Base-by-base conservation (phyloP, 2,329 filamentous ascomycete genomes). In the Pseudogymnoascus sp. region DNA sequence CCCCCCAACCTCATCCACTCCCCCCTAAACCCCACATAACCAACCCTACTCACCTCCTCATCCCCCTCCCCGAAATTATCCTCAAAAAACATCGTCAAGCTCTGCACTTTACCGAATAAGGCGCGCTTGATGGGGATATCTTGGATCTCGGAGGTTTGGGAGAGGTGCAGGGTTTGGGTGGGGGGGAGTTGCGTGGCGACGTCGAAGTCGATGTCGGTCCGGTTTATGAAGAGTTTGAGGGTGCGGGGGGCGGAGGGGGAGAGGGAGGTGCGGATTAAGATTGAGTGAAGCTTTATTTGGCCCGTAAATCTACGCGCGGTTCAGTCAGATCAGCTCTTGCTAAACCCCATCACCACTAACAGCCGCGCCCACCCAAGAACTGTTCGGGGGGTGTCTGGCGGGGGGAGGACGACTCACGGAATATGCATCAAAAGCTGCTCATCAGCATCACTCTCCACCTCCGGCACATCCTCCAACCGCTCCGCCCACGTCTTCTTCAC, bases 361-460 rank as follows among this genome's bases (percentile, higher is more conserved):
- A 31, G 4, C 25, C 25, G 1, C 25, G 6, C 1, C 14, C 42
- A 4, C 21, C 5, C 18, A 14, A 18, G 14, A 18, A 16, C 34
- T 46, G 4, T 21, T 21, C 21, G 21, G 21, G 21, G 21, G 21
- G 21, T 25, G 46, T 59, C 37, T 10, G 44, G 40, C 31, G 40
- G 34, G 53, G 62, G 18, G 11, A 8, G 10, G 21, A 21, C 23
- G 25, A 81, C 89, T 69, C 78, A 96, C 89, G 95, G 95, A 38
- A 97, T 84, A 67, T 89, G 88, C 82, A 99, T 91, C 63, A 99
- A 79, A n/a, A 99, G 77, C 78, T 99, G 92, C 79, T 96, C 92
- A 74, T 97, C 95, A 0, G 88, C 87, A 73, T 96, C 90, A 72
- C 91, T 96, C 70, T 83, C 84, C 31, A 99, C 82, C 77, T 96